Base-by-base conservation (phyloP, 495 filamentous ascomycete species). In the Penicillium lividum region DNA sequence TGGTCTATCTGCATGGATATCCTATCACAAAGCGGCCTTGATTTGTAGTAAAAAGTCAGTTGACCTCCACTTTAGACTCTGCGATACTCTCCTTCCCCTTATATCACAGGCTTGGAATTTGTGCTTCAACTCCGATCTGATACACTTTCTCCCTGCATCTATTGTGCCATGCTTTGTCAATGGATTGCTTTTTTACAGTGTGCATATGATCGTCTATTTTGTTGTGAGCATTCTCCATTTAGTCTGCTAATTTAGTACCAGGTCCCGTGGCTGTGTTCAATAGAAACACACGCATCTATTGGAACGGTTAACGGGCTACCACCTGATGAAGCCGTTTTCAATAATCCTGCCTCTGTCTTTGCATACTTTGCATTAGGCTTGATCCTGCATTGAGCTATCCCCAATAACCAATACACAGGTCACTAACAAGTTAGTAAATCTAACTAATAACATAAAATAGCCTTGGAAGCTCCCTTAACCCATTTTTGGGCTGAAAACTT, bases 1-100 rank as follows among this genome's bases (percentile, higher is more conserved):
- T 83, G 59, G 62, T 45, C 54, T 59, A 53, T 69, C 50, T 69
- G 65, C 51, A 47, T 51, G 57, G 65, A 65, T 5, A 58, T 69
- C 16, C 51, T 69, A 27, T 63, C 62, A 7, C 57, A 48, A 4
- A 65, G 63, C 36, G 51, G 51, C 13, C 38, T 16, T 5, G 40
- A 43, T 5, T 44, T 44, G 25, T 8, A 34, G 6, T 29, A 31
- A 25, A 5, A n/a, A 7, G 16, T 53, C 15, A 30, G 36, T 43
- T 53, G 51, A 53, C 22, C 22, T 25, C 18, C 16, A 43, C 11
- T 51, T 30, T 51, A 38, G 36, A 36, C 44, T 13, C n/a, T 11
- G 27, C 15, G 5, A 0, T 2, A 11, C 31, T 38, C 22, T 11
- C 7, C 3, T 1, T 28, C n/a, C 15, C 5, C 25, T 15, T 10